phyloP scores from a whole-genome alignment of 2,329 filamentous ascomycete genomes.

The Alternaria alternata region DNA sequence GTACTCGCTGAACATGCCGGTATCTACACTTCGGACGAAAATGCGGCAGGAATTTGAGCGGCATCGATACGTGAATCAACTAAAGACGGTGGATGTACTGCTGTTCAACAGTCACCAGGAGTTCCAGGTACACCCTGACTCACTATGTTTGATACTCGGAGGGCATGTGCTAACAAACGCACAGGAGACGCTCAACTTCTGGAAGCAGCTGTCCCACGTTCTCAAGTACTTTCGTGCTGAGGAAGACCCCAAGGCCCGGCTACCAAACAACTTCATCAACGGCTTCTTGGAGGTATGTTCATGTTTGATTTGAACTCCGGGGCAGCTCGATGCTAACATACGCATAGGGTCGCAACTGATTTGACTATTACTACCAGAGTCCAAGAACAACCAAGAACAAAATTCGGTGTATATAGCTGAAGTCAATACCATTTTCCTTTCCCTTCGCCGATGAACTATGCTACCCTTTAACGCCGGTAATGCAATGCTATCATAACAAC shows the following conservation, averaged over 20 bases:
- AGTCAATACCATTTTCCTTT: conserved; percentile 49
- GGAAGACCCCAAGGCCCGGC: conserved; percentile 75
- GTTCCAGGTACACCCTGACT: conserved; percentile 74
- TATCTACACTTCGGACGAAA: conserved; percentile 88
- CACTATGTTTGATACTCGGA: background rate
- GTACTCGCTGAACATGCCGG: conserved; percentile 91
- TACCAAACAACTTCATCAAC: conserved; percentile 90
- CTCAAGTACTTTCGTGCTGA: conserved; percentile 97
- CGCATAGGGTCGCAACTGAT: conserved; percentile 51
- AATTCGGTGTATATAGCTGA: conserved; percentile 45
- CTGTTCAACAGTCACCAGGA: conserved; percentile 91
- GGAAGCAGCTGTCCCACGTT: conserved; percentile 95
- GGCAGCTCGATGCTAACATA: conserved; percentile 11
- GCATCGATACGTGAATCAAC: conserved; percentile 90
- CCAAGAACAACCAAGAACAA: conserved; percentile 23
- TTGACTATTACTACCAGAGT: conserved; percentile 7
- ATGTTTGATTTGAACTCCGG: too few species aligned
- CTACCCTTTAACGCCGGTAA: conserved; percentile 43
- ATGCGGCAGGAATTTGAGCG: conserved; percentile 97
- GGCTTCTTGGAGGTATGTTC: conserved; percentile 90
- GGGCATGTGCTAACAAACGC: conserved; percentile 4
- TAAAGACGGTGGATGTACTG: conserved; percentile 86
- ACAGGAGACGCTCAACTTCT: conserved; percentile 98
- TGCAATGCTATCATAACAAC: conserved; percentile 26
- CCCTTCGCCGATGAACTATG: conserved; percentile 34